phyloP scores from a whole-genome alignment of 768 basidiomycete genomes.

The Amanita muscaria region DNA sequence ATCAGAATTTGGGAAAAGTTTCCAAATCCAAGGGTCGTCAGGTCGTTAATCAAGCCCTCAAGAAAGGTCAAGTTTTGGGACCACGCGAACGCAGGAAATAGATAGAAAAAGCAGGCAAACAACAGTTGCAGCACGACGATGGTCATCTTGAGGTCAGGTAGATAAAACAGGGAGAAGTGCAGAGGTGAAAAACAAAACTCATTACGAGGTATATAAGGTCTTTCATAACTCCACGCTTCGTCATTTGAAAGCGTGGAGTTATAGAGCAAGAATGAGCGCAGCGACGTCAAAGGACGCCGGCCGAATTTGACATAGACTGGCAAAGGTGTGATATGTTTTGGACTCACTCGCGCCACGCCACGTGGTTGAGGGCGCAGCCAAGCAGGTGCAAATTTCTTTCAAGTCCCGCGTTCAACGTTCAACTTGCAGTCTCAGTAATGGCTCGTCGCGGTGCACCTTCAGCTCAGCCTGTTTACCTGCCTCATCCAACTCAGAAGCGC shows the following conservation, averaged over 20 bases:
- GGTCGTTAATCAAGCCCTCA: slow-evolving; percentile 27
- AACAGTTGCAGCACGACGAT: background rate
- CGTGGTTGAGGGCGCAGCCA: slow-evolving; percentile 1
- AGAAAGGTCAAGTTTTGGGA: slow-evolving; percentile 13
- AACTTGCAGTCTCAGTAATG: slow-evolving; percentile 30
- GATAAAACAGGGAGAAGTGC: background rate
- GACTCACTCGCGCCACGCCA: slow-evolving; percentile 5
- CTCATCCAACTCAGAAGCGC: slow-evolving; percentile 33
- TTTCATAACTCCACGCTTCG: background rate
- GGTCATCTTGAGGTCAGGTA: background rate
- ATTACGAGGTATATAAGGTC: background rate
- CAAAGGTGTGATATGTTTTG: background rate
- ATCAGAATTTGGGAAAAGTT: slow-evolving; percentile 30
- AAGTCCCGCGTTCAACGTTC: background rate
- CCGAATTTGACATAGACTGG: slow-evolving; percentile 2
- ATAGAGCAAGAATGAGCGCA: background rate
- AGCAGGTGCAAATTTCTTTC: background rate
- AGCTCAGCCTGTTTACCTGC: slow-evolving; percentile 49
- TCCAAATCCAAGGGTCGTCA: slow-evolving; percentile 32
- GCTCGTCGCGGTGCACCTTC: slow-evolving; percentile 55
- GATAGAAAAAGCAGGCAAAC: slow-evolving; percentile 11
- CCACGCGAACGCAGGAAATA: slow-evolving; percentile 10
- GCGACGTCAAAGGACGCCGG: background rate
- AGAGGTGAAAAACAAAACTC: background rate
- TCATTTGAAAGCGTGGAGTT: background rate